phyloP scores from a whole-genome alignment of 345 rosid genomes.

The Arabis alpina region DNA sequence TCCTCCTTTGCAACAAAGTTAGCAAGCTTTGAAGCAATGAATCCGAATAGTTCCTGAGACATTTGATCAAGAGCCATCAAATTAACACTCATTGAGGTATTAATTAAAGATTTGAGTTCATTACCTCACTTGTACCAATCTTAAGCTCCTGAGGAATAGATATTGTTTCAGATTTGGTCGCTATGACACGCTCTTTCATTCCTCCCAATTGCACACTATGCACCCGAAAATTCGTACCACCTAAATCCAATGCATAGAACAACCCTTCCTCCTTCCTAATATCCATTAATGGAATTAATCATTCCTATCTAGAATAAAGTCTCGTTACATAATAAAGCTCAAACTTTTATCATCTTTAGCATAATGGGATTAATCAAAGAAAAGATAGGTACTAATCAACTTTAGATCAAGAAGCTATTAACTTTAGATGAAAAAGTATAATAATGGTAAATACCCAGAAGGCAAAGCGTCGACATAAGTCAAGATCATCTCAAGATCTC shows the following conservation, averaged over 20 bases:
- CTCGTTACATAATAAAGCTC: too few species aligned
- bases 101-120: slow-evolving; percentile 7
- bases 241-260: slow-evolving; percentile 93
- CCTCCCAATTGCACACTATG: slow-evolving; percentile 82
- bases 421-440: too few species aligned
- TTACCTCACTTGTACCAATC: slow-evolving; percentile 76
- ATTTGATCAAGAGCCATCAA: not conserved
- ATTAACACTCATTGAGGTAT: slow-evolving; percentile 3
- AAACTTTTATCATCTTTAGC: too few species aligned
- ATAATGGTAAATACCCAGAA: slow-evolving; percentile 51
- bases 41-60: slow-evolving; percentile 72
- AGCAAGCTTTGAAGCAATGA: slow-evolving; percentile 67
- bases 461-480: slow-evolving; percentile 79
- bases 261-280: slow-evolving; percentile 77
- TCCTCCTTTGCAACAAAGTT: slow-evolving; percentile 58
- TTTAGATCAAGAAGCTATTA: not conserved
- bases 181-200: slow-evolving; percentile 59
- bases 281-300: not conserved
- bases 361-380: too few species aligned
- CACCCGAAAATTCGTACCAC: slow-evolving; percentile 84
- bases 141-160: slow-evolving; percentile 75
- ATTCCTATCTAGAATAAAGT: too few species aligned
- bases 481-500: slow-evolving; percentile 84
- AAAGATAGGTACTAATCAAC: too few species aligned
- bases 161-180: slow-evolving; percentile 59